Conservation (phyloP, 108 stramenopile species). For the Conticribra weissflogii region DNA sequence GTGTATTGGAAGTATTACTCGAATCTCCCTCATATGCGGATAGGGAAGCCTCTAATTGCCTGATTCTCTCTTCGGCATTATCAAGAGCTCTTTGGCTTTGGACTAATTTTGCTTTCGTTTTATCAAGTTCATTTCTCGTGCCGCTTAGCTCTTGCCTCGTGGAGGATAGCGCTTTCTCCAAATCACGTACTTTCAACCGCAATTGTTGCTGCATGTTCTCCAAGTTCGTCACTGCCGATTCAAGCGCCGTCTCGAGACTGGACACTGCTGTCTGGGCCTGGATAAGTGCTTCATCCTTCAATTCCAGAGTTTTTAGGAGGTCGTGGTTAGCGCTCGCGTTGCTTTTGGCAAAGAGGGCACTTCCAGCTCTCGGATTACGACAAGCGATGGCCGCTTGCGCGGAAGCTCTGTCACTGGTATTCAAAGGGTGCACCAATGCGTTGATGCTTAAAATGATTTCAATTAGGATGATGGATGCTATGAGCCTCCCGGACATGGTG, state of each 20-base stretch:
- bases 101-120: conserved; percentile 4
- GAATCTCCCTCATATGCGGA: conserved; percentile 10
- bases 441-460: background rate
- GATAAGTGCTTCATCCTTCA: conserved; percentile 41
- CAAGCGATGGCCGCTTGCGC: background rate
- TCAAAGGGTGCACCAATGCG: background rate
- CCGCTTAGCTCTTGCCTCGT: conserved; percentile 11
- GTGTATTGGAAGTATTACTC: background rate
- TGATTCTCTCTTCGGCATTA: conserved; percentile 11
- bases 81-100: conserved; percentile 13
- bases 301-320: conserved; percentile 23
- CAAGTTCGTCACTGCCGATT: conserved; percentile 37
- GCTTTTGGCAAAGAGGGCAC: background rate
- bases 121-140: conserved; percentile 15
- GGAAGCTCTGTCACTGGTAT: background rate
- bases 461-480: background rate
- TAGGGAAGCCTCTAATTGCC: conserved; percentile 25
- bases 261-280: conserved; percentile 43
- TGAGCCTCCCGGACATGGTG: background rate
- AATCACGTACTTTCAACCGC: conserved; percentile 15
- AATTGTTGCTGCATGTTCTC: conserved; percentile 46
- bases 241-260: conserved; percentile 34
- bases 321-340: conserved; percentile 8
- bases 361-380: background rate
- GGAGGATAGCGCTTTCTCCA: conserved; percentile 17